These are phyloP conservation scores for Komagataella kurtzmanii DNA, from an alignment of 805 yeast species.

Conservation along the genomic window DNA sequence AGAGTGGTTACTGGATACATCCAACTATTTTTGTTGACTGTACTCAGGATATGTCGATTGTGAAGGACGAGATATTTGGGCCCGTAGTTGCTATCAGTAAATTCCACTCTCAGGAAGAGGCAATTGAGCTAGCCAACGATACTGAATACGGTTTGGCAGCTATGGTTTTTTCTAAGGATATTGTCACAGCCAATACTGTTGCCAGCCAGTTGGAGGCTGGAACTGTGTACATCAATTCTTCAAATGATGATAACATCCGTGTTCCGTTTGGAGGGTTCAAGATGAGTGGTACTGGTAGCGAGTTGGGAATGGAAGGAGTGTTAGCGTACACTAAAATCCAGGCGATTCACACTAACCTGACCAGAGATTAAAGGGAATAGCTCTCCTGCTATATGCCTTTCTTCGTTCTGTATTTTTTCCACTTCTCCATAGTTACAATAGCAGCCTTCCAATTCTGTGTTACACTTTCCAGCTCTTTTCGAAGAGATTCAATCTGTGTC, in stretches of 20 bases:
- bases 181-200: conserved; percentile 49
- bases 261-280: conserved; percentile 79
- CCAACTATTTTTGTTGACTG: conserved; percentile 74
- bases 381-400: conserved; percentile 5
- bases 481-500: conserved; percentile 5
- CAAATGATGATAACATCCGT: conserved; percentile 48
- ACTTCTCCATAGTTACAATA: conserved; percentile 13
- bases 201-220: conserved; percentile 55
- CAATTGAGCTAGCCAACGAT: conserved; percentile 52
- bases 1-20: conserved; percentile 51
- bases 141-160: conserved; percentile 75
- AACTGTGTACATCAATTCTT: conserved; percentile 55
- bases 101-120: conserved; percentile 59
- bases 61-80: conserved; percentile 77
- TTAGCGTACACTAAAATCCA: conserved; percentile 61
- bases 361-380: not conserved
- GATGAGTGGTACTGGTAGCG: conserved; percentile 71
- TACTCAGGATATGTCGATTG: conserved; percentile 47
- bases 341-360: conserved; percentile 46
- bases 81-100: conserved; percentile 66
- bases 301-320: conserved; percentile 64
- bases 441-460: conserved; percentile 13
- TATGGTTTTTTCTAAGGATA: conserved; percentile 60
- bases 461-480: conserved; percentile 8
- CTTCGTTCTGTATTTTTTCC: conserved; percentile 10